Conservation (phyloP, 2,329 filamentous ascomycete species). For the Huntiella savannae region DNA sequence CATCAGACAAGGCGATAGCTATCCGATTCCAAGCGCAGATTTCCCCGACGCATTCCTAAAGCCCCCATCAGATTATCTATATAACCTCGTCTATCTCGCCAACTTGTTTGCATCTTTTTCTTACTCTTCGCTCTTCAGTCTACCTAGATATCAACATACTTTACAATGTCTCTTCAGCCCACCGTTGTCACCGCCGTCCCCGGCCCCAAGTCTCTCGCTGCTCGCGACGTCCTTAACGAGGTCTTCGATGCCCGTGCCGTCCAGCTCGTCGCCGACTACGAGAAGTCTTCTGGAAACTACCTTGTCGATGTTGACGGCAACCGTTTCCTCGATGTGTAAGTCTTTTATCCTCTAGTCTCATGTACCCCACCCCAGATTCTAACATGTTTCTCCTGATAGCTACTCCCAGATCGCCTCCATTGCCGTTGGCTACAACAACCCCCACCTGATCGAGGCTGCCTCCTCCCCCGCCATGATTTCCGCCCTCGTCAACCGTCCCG, state of each 20-base stretch:
- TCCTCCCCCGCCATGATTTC: slow-evolving; percentile 60
- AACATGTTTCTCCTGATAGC: slow-evolving; percentile 20
- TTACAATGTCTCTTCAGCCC: slow-evolving; percentile 15
- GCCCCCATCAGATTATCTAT: too few relatives aligned
- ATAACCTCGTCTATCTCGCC: background rate
- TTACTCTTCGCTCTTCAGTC: slow-evolving; percentile 4
- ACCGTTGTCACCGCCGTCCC: slow-evolving; percentile 22
- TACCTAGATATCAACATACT: slow-evolving; percentile 6
- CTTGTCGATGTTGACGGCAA: slow-evolving; percentile 32
- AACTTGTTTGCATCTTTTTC: background rate
- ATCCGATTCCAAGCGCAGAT: background rate
- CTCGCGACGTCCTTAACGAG: slow-evolving; percentile 24
- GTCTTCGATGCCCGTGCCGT: slow-evolving; percentile 33
- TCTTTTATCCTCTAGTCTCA: slow-evolving; percentile 5
- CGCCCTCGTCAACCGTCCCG: slow-evolving; percentile 72
- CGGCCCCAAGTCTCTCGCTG: slow-evolving; percentile 22
- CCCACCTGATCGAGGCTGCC: slow-evolving; percentile 48
- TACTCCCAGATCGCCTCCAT: slow-evolving; percentile 90
- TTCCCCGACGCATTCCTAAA: background rate
- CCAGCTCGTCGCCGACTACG: slow-evolving; percentile 33
- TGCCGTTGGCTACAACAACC: slow-evolving; percentile 84
- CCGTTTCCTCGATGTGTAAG: slow-evolving; percentile 29
- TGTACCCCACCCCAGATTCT: background rate
- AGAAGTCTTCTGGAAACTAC: slow-evolving; percentile 33
- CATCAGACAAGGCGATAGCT: too few relatives aligned